These are phyloP conservation scores for Pueraria montana DNA, from an alignment of 306 rosid genomes.

Conservation along the genomic window DNA sequence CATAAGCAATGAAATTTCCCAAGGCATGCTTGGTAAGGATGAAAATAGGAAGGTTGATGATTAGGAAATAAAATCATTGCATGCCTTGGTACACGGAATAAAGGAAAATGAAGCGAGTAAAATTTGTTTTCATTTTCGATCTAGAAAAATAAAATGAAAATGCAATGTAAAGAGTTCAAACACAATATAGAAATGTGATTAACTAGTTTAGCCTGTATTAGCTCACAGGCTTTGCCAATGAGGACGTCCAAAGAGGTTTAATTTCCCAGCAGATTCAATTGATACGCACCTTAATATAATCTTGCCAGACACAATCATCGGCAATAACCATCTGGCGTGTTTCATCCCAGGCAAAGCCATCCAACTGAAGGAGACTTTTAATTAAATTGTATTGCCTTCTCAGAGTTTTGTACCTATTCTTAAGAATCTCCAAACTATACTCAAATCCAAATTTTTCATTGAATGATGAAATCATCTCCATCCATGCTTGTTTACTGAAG, in stretches of 20 bases:
- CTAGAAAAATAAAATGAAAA: constrained; percentile 19
- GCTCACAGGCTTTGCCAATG: background rate
- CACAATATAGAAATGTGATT: background rate
- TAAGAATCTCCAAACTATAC: constrained; percentile 75
- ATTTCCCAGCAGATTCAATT: constrained; percentile 24
- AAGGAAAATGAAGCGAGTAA: constrained; percentile 6
- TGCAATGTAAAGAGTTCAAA: constrained; percentile 30
- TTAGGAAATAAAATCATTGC: background rate
- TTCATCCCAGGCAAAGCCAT: constrained; percentile 88
- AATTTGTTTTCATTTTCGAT: constrained; percentile 32
- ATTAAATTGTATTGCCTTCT: constrained; percentile 74
- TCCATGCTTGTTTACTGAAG: constrained; percentile 83
- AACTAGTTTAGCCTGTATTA: constrained; percentile 26
- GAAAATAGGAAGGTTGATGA: constrained; percentile 3
- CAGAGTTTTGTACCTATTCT: constrained; percentile 80
- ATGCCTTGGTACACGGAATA: constrained; percentile 7
- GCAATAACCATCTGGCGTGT: constrained; percentile 81
- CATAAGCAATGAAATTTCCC: constrained; percentile 10
- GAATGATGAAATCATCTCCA: constrained; percentile 77
- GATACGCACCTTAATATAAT: constrained; percentile 69
- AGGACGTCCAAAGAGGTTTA: constrained; percentile 7
- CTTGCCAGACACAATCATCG: constrained; percentile 82
- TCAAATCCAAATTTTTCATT: constrained; percentile 73
- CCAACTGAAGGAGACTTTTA: constrained; percentile 68
- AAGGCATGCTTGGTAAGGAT: background rate